phyloP scores from a whole-genome alignment of 495 filamentous ascomycete species.

The Trichoderma gamsii region DNA sequence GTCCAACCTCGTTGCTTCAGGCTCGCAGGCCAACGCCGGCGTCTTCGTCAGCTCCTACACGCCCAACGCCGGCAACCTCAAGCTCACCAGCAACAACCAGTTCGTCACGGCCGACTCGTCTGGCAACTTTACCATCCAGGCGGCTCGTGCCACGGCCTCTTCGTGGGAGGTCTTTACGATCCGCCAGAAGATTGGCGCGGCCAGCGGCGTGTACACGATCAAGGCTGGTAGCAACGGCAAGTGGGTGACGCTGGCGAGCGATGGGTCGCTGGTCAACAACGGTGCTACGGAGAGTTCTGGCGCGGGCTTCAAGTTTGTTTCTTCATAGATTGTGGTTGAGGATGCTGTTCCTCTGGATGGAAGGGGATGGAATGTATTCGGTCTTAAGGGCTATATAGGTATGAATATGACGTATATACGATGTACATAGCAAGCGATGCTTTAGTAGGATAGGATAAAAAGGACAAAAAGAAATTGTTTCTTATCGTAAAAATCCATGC shows the following conservation, averaged over 20 bases:
- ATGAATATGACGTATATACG: not conserved
- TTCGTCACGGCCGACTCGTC: conserved; percentile 17
- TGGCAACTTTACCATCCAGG: conserved; percentile 16
- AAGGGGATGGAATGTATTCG: not conserved
- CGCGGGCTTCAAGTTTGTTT: conserved; percentile 24
- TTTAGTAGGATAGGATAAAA: not conserved
- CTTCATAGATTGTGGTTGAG: conserved; percentile 26
- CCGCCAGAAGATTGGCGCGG: conserved; percentile 16
- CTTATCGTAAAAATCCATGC: no score
- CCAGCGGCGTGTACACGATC: conserved; percentile 17
- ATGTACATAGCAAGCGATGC: not conserved
- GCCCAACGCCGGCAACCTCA: conserved; percentile 17
- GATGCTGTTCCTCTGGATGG: not conserved
- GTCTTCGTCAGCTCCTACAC: conserved; percentile 18
- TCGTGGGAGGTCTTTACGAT: conserved; percentile 17
- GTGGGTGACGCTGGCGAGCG: conserved; percentile 14
- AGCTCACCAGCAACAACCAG: conserved; percentile 16
- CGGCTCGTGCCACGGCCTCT: conserved; percentile 13
- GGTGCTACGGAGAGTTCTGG: conserved; percentile 18
- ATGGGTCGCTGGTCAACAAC: conserved; percentile 17
- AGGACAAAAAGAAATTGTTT: no score
- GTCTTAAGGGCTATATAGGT: not conserved
- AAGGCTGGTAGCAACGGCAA: conserved; percentile 17
- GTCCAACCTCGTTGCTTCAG: conserved; percentile 15
- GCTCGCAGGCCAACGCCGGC: conserved; percentile 11